phyloP scores from a whole-genome alignment of 306 rosid species.

The Astragalus glycyphyllos region DNA sequence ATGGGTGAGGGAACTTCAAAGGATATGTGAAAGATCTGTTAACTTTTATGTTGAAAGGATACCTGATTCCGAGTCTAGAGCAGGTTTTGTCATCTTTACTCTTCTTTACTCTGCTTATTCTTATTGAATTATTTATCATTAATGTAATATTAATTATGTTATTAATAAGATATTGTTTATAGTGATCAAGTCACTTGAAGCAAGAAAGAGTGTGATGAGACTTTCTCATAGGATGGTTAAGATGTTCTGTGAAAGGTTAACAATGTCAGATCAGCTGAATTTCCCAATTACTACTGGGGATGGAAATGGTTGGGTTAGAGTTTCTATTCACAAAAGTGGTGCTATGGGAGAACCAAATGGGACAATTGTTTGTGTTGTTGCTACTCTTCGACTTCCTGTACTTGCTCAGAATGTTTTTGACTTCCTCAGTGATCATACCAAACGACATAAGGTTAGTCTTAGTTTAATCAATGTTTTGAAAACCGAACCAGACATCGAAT shows the following conservation, averaged over 20 bases:
- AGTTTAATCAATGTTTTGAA: too few relatives aligned
- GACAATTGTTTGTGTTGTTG: constrained; percentile 49
- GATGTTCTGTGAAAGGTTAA: constrained; percentile 56
- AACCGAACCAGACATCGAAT: too few relatives aligned
- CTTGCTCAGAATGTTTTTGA: constrained; percentile 46
- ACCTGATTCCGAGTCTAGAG: constrained; percentile 31
- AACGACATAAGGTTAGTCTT: constrained; percentile 54
- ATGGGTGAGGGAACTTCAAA: constrained; percentile 70
- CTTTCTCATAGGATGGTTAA: constrained; percentile 69
- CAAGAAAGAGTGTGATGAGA: constrained; percentile 58
- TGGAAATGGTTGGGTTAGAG: constrained; percentile 51
- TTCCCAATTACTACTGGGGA: constrained; percentile 48
- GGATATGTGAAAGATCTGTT: constrained; percentile 59
- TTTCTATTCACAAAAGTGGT: constrained; percentile 46
- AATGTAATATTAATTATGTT: too few relatives aligned
- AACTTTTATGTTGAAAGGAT: neutral
- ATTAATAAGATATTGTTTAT: neutral
- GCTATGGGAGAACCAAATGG: constrained; percentile 65
- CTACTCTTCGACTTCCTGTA: constrained; percentile 72
- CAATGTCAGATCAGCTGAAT: constrained; percentile 54
- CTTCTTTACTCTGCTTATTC: too few relatives aligned
- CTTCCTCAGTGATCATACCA: constrained; percentile 52
- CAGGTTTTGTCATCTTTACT: constrained; percentile 37
- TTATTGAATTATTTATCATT: too few relatives aligned
- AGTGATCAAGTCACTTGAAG: constrained; percentile 57